Conservation (phyloP, 371 early-diverging fungal genomes). For the Paraphysoderma sedebokerense region DNA sequence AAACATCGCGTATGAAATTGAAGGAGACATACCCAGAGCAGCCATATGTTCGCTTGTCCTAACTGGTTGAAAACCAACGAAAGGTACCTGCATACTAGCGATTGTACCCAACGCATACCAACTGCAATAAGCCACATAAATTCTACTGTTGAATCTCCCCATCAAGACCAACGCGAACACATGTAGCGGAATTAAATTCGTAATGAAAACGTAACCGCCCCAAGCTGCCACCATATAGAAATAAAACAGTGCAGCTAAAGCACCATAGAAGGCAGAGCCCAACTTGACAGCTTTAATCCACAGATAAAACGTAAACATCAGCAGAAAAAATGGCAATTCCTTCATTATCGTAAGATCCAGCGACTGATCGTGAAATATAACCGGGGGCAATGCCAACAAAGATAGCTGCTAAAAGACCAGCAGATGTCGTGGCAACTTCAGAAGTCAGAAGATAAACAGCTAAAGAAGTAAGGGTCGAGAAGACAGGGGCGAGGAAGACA, state of each 20-base stretch:
- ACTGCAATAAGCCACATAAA: slow-evolving; percentile 92
- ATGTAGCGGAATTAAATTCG: slow-evolving; percentile 93
- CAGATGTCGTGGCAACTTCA: slow-evolving; percentile 76
- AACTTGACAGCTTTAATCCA: slow-evolving; percentile 91
- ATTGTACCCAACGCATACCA: slow-evolving; percentile 93
- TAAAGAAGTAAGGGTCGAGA: slow-evolving; percentile 82
- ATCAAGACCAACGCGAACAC: slow-evolving; percentile 84
- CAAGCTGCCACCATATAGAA: slow-evolving; percentile 99
- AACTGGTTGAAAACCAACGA: slow-evolving; percentile 96
- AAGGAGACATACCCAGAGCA: slow-evolving; percentile 63
- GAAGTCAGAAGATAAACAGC: slow-evolving; percentile 82
- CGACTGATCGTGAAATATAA: slow-evolving; percentile 96
- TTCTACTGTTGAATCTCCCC: slow-evolving; percentile 83
- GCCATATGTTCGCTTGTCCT: slow-evolving; percentile 98
- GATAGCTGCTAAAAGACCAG: slow-evolving; percentile 87
- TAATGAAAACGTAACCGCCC: slow-evolving; percentile 99
- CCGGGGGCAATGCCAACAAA: slow-evolving; percentile 97
- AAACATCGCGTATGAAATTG: too few relatives aligned
- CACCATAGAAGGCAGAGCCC: slow-evolving; percentile 77
- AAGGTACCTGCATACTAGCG: slow-evolving; percentile 95
- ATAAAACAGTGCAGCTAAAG: slow-evolving; percentile 78
- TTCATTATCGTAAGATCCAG: slow-evolving; percentile 98
- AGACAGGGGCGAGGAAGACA: slow-evolving; percentile 90
- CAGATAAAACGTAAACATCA: slow-evolving; percentile 89
- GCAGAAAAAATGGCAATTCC: slow-evolving; percentile 96